These are phyloP conservation scores for Candida wancherniae DNA, from an alignment of 805 yeast species.

Conservation along the genomic window DNA sequence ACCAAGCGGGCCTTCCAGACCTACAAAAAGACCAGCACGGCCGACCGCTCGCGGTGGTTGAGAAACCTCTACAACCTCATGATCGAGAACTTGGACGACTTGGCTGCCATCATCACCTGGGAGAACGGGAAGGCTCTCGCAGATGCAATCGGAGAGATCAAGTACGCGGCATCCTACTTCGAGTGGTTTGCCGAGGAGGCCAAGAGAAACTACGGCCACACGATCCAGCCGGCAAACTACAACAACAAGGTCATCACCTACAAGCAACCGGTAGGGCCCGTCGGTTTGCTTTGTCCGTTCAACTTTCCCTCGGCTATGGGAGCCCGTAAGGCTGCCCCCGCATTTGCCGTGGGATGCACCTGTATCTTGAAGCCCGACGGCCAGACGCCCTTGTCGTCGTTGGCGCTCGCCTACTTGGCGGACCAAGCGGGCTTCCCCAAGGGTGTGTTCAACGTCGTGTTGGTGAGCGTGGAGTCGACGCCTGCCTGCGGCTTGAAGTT, in stretches of 20 bases:
- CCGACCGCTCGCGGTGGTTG: constrained; percentile 47
- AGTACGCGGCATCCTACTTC: constrained; percentile 50
- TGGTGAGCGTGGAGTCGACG: constrained; percentile 44
- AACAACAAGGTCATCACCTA: constrained; percentile 49
- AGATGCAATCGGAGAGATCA: constrained; percentile 53
- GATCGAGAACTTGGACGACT: constrained; percentile 52
- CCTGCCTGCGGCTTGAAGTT: constrained; percentile 50
- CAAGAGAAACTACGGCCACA: constrained; percentile 50
- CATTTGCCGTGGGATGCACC: constrained; percentile 63
- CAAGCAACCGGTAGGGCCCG: constrained; percentile 61
- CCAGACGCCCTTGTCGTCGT: constrained; percentile 56
- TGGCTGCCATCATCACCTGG: constrained; percentile 52
- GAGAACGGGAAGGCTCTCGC: constrained; percentile 57
- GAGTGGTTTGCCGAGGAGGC: constrained; percentile 53
- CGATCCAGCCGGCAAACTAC: constrained; percentile 51
- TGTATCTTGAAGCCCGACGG: constrained; percentile 58
- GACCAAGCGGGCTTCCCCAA: constrained; percentile 58
- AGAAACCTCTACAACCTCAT: constrained; percentile 47
- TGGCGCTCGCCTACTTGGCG: constrained; percentile 52
- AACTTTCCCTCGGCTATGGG: constrained; percentile 68
- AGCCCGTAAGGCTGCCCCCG: constrained; percentile 61
- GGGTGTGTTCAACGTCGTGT: constrained; percentile 51
- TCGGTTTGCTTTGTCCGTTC: constrained; percentile 62
- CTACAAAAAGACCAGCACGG: constrained; percentile 45
- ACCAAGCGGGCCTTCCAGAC: constrained; percentile 44